Evolutionary conservation across 345 rosid species (phyloP), one percentile per base, ranked within the genome.

Genomic region (Gynandropsis gynandra): DNA sequence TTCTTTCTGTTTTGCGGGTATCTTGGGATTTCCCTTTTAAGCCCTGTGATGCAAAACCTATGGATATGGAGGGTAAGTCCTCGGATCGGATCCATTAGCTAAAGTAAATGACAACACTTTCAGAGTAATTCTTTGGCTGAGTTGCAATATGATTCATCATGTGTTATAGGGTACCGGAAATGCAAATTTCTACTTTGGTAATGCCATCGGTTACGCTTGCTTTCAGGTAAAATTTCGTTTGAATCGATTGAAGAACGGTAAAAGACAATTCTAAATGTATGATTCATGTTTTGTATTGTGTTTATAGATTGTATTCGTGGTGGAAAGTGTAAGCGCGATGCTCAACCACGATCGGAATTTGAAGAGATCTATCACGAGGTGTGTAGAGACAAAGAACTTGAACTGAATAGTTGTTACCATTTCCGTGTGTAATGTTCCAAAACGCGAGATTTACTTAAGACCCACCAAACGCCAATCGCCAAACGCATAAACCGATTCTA

Each of bases 41-140:
- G 97, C 65, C 93, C 97, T 56, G 95, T 87, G 70, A 87, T 92
- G 97, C 95, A 85, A 79, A 92, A 87, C 57, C 77, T 87, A 35
- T 92, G 97, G 97, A 85, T 87, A 67, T 92, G 97, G 98, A 76
- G 95, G 97, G 98, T 87, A 80, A 19, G 47, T 10, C 47, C 33
- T 16, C 40, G 24, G 36, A 15, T 24, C 8, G 18, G 42, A 24
- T 24, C 29, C 29, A 2, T 24, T 5, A 24, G 29, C 29, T 2
- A 24, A 24, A n/a, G n/a, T n/a, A n/a, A n/a, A n/a, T n/a, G n/a
- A n/a, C n/a, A n/a, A n/a, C n/a, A n/a, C n/a, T n/a, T n/a, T n/a
- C n/a, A n/a, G n/a, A n/a, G n/a, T n/a, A n/a, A n/a, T n/a, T n/a
- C n/a, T n/a, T n/a, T n/a, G n/a, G n/a, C n/a, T n/a, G n/a, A n/a